Evolutionary conservation across 768 basidiomycete species (phyloP).

Genomic region (Termitomyces sp.): DNA sequence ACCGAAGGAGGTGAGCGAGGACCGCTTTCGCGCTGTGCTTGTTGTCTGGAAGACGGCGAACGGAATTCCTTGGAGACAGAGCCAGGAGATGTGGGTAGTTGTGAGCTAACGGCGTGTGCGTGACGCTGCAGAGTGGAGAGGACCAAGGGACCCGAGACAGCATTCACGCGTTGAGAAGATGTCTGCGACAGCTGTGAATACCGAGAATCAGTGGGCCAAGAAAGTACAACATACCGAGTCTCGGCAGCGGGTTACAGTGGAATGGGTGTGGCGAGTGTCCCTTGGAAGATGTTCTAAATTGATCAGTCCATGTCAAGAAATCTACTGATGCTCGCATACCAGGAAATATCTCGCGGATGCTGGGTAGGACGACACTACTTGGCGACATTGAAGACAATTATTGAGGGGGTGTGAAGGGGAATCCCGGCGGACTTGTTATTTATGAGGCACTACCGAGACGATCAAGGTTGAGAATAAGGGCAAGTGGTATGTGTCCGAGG

Average conservation of each 20-base stretch:
- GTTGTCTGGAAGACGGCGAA: background rate
- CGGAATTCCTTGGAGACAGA: background rate
- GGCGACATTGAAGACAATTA: background rate
- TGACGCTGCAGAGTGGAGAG: slow-evolving; percentile 2
- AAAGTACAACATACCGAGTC: background rate
- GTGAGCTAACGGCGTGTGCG: background rate
- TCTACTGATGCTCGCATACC: slow-evolving; percentile 22
- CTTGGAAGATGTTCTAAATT: slow-evolving; percentile 8
- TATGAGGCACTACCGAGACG: background rate
- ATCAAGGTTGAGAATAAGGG: slow-evolving; percentile 1
- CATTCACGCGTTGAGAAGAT: background rate
- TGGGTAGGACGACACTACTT: slow-evolving; percentile 31
- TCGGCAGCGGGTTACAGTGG: background rate
- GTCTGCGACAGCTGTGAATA: background rate
- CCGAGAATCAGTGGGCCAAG: background rate
- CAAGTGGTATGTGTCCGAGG: slow-evolving; percentile 10
- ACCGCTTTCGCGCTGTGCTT: background rate
- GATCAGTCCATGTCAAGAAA: background rate
- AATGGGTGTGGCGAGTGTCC: slow-evolving; percentile 10
- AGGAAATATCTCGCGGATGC: slow-evolving; percentile 53
- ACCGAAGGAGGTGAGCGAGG: slow-evolving; percentile 7
- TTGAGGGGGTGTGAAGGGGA: background rate
- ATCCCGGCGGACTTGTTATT: background rate
- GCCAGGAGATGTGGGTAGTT: background rate
- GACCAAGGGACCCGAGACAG: background rate